Percentiles rank a stretch among this genome's conserved stretches.
These are phyloP conservation scores for Breynia disticha DNA, from an alignment of 441 rosid genomes.

Conservation along the genomic window DNA sequence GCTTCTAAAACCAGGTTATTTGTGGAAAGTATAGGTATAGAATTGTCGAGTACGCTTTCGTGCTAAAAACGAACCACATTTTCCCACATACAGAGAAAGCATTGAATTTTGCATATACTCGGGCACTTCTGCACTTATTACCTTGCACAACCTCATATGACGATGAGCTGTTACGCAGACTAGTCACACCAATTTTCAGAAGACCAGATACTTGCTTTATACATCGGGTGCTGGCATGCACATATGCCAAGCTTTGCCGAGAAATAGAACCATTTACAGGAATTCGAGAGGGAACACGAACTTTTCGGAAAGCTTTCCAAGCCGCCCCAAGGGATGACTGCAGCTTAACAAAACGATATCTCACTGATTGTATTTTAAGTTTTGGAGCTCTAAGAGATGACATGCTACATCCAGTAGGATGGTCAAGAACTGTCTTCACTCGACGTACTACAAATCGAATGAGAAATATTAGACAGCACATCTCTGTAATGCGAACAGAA, in stretches of 20 bases:
- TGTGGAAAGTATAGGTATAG: no score
- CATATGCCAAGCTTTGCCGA: constrained; percentile 89
- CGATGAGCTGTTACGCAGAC: constrained; percentile 82
- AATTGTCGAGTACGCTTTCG: no score
- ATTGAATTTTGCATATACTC: constrained; percentile 8
- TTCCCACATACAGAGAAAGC: background rate
- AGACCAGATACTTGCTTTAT: constrained; percentile 91
- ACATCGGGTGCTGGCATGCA: constrained; percentile 89
- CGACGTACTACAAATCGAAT: constrained; percentile 63
- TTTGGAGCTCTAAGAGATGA: constrained; percentile 48
- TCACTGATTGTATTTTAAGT: constrained; percentile 52
- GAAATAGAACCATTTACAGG: constrained; percentile 69
- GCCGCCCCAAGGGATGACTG: constrained; percentile 50
- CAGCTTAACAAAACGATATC: constrained; percentile 48
- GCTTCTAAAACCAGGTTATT: no score
- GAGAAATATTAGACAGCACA: constrained; percentile 12
- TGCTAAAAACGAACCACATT: background rate
- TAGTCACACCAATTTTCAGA: constrained; percentile 78
- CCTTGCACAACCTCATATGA: constrained; percentile 89
- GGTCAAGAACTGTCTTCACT: constrained; percentile 70
- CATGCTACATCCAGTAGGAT: constrained; percentile 78
- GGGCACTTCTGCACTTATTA: constrained; percentile 18
- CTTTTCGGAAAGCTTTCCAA: constrained; percentile 65
- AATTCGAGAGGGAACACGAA: constrained; percentile 44
- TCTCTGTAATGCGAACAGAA: constrained; percentile 13